Evolutionary conservation across 352 stramenopile species (phyloP).

Genomic region (Phytopythium cucurbitacearum): DNA sequence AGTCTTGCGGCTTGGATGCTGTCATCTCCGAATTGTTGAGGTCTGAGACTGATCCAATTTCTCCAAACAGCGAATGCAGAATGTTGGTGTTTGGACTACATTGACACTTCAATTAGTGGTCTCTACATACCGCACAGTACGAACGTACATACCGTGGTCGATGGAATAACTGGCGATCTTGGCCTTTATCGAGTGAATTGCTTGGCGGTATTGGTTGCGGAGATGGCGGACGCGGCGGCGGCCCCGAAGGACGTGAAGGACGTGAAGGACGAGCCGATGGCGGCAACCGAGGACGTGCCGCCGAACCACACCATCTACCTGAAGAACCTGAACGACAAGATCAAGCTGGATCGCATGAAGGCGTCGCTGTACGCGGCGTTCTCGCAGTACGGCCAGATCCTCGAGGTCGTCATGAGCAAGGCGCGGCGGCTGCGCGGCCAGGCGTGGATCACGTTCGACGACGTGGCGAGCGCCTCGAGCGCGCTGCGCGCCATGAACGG

Average conservation of each 20-base stretch:
- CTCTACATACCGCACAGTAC: too few species aligned
- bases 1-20: too few species aligned
- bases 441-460: conserved; percentile 92
- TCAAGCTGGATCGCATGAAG: conserved; percentile 91
- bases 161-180: background rate
- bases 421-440: conserved; percentile 84
- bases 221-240: background rate
- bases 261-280: background rate
- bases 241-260: background rate
- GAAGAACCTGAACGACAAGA: conserved; percentile 94
- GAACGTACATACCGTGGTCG: background rate
- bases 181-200: background rate
- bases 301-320: conserved; percentile 93
- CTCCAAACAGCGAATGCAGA: too few species aligned
- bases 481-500: conserved; percentile 86
- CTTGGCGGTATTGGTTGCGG: background rate
- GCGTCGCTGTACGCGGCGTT: conserved; percentile 88
- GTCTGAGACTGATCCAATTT: too few species aligned
- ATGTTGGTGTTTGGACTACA: too few species aligned
- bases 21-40: too few species aligned
- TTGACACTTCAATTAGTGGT: too few species aligned
- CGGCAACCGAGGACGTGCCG: conserved; percentile 47
- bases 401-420: conserved; percentile 87
- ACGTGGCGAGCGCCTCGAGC: conserved; percentile 84
- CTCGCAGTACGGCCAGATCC: conserved; percentile 90